Percentiles rank a stretch among this genome's conserved stretches.
Evolutionary conservation across 1,284 basidiomycete genomes (phyloP).

Genomic region (Gymnopus androsaceus): DNA sequence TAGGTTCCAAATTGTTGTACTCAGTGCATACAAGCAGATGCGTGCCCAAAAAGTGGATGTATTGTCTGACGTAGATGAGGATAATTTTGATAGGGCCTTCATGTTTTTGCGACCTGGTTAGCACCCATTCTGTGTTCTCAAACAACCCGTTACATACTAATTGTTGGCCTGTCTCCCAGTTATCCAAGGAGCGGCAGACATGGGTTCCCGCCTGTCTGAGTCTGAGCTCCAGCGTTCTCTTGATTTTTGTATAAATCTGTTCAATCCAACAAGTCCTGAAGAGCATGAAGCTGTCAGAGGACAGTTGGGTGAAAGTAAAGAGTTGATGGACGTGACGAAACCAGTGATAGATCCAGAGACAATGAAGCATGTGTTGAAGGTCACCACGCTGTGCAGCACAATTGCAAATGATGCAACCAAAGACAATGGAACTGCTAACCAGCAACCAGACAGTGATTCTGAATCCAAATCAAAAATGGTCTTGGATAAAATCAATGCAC

Average conservation of each 20-base stretch:
- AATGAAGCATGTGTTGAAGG: constrained; percentile 31
- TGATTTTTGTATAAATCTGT: constrained; percentile 60
- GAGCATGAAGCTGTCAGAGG: constrained; percentile 42
- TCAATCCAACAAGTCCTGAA: constrained; percentile 57
- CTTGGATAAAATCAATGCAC: constrained; percentile 54
- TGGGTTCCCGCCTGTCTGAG: constrained; percentile 68
- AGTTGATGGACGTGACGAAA: constrained; percentile 47
- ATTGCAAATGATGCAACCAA: not conserved
- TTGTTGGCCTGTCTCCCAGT: constrained; percentile 40
- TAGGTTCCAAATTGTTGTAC: constrained; percentile 73
- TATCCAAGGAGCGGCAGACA: constrained; percentile 74
- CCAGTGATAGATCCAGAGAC: constrained; percentile 46
- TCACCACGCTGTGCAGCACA: not conserved
- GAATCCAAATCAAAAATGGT: constrained; percentile 43
- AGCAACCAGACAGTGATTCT: constrained; percentile 25
- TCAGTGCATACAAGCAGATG: constrained; percentile 75
- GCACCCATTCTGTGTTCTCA: constrained; percentile 16
- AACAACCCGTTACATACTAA: not conserved
- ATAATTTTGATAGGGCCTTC: constrained; percentile 71
- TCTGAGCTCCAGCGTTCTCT: constrained; percentile 66
- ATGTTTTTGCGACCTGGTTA: constrained; percentile 59
- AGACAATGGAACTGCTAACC: constrained; percentile 14
- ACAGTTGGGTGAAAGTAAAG: constrained; percentile 22
- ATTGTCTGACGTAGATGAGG: constrained; percentile 62
- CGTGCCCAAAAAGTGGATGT: constrained; percentile 57